Percentiles rank a stretch among this genome's conserved stretches.
Conservation (phyloP, 169 alveolate genomes). For the Babesia bovis region DNA sequence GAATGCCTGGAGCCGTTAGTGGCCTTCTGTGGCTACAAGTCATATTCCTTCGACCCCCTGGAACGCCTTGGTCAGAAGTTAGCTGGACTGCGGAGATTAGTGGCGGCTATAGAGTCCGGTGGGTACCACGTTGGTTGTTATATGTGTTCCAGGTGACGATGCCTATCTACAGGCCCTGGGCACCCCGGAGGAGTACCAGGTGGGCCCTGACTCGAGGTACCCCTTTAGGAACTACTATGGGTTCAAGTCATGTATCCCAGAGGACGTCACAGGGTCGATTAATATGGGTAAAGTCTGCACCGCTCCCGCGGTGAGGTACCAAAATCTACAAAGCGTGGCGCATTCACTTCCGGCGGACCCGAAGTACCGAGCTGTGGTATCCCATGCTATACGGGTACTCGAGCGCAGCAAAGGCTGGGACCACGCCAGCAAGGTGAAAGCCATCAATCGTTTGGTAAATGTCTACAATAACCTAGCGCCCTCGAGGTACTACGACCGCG, state of each 20-base stretch:
- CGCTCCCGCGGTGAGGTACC: constrained; percentile 56
- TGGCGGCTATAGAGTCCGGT: constrained; percentile 32
- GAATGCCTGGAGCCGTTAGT: constrained; percentile 75
- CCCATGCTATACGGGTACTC: constrained; percentile 73
- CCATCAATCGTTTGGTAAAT: constrained; percentile 71
- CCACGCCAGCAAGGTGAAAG: constrained; percentile 76
- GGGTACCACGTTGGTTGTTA: constrained; percentile 14
- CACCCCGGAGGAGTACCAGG: constrained; percentile 14
- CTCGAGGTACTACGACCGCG: constrained; percentile 61
- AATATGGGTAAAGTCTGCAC: constrained; percentile 47
- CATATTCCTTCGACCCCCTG: constrained; percentile 50
- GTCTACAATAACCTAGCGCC: constrained; percentile 76
- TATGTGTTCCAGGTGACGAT: constrained; percentile 1
- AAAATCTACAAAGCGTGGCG: constrained; percentile 75
- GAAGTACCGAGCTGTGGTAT: constrained; percentile 72
- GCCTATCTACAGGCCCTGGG: constrained; percentile 7
- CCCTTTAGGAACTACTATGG: constrained; percentile 62
- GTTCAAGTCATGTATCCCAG: constrained; percentile 52
- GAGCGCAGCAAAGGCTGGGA: constrained; percentile 79
- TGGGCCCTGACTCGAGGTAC: constrained; percentile 20
- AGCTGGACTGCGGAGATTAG: constrained; percentile 9
- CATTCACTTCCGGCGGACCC: constrained; percentile 78
- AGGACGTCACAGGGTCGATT: constrained; percentile 66
- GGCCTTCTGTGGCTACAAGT: constrained; percentile 67
- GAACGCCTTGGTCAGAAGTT: constrained; percentile 48